Percentiles rank a stretch among this genome's conserved stretches.
Conservation (phyloP, 306 rosid species). For the Abrus precatorius region DNA sequence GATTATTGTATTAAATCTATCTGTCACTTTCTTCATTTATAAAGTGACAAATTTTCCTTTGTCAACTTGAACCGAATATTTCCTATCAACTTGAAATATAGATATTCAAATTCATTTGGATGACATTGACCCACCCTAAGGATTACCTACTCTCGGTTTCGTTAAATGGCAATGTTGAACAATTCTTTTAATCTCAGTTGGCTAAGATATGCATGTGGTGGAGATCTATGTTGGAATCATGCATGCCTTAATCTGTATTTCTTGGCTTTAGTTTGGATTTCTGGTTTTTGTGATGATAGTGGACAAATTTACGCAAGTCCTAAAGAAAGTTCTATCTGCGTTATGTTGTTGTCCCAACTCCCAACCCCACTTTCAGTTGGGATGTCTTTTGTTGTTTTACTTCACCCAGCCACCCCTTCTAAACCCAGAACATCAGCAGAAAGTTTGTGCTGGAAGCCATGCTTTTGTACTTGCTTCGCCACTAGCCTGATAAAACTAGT, state of each 20-base stretch:
- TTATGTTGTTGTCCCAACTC: not conserved
- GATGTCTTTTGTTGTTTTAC: not conserved
- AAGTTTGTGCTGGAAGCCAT: constrained; percentile 11
- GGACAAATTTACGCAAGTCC: not conserved
- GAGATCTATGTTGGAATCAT: not conserved
- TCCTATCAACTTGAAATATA: constrained; percentile 8
- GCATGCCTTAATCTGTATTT: not conserved
- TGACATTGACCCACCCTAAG: constrained; percentile 20
- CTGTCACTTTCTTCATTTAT: not conserved
- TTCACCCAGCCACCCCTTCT: not conserved
- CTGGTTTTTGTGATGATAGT: not conserved
- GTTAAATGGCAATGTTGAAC: not conserved
- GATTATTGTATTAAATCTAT: not conserved
- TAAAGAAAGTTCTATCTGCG: not conserved
- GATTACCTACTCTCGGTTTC: not conserved
- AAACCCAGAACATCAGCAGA: not conserved
- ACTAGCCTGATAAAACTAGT: constrained; percentile 14
- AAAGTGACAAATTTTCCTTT: not conserved
- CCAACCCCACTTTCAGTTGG: not conserved
- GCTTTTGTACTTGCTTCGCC: constrained; percentile 12
- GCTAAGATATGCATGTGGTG: constrained; percentile 4
- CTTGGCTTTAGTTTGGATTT: not conserved
- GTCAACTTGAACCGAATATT: constrained; percentile 1
- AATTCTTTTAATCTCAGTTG: constrained; percentile 4
- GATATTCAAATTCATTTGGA: constrained; percentile 8